Evolutionary conservation across 805 yeast genomes (phyloP).

Genomic region (Torulaspora indica): DNA sequence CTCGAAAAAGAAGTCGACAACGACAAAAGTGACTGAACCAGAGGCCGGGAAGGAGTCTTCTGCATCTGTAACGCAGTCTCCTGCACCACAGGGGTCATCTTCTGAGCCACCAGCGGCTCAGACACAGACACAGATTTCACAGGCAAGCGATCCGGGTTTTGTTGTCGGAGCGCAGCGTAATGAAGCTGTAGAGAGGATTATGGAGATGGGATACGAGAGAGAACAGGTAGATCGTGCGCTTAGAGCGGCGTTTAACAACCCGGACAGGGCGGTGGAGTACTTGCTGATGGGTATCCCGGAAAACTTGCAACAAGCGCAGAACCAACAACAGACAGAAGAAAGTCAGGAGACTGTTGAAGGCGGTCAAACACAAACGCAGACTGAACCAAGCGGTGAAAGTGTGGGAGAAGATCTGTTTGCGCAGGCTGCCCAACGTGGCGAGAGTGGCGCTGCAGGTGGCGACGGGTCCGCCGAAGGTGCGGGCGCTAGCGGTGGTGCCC

Average conservation of each 20-base stretch:
- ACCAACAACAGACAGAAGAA: conserved; percentile 18
- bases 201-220: conserved; percentile 95
- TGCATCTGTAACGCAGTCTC: conserved; percentile 3
- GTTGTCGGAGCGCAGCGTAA: conserved; percentile 77
- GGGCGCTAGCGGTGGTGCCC: conserved; percentile 30
- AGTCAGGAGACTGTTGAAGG: conserved; percentile 9
- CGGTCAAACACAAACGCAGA: conserved; percentile 6
- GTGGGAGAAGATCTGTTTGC: conserved; percentile 39
- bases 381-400: conserved; percentile 9
- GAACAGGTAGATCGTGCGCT: conserved; percentile 84
- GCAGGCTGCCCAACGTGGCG: conserved; percentile 41
- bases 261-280: conserved; percentile 97
- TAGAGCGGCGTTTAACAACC: conserved; percentile 93
- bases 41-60: conserved; percentile 11
- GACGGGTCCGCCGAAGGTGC: conserved; percentile 21
- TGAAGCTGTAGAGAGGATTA: conserved; percentile 70
- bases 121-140: conserved; percentile 24
- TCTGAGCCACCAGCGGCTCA: conserved; percentile 24
- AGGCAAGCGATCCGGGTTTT: conserved; percentile 47
- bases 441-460: conserved; percentile 24
- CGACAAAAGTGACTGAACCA: conserved; percentile 27
- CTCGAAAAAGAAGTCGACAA: conserved; percentile 46
- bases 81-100: conserved; percentile 20
- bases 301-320: conserved; percentile 34
- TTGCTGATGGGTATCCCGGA: conserved; percentile 87